Percentiles rank a stretch among this genome's conserved stretches.
These are phyloP conservation scores for Puccinia triticina DNA, from an alignment of 1,284 basidiomycete genomes.

Conservation along the genomic window DNA sequence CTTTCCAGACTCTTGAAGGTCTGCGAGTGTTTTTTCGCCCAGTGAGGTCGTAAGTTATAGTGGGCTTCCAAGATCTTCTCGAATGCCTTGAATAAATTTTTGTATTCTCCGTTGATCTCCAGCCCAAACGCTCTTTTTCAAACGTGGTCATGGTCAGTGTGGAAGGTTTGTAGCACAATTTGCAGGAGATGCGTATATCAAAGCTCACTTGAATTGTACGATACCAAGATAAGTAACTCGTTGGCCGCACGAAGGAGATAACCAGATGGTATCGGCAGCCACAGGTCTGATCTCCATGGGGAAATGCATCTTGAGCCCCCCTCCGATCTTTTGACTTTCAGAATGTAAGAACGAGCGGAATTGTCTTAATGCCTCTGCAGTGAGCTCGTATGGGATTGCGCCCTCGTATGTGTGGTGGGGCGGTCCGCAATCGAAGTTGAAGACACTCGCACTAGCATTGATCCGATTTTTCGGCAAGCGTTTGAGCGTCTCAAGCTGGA, in stretches of 20 bases:
- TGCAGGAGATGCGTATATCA: not conserved
- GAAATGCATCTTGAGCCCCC: constrained; percentile 79
- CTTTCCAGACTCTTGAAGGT: constrained; percentile 69
- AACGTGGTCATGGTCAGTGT: not conserved
- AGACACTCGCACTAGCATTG: constrained; percentile 20
- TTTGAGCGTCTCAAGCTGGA: constrained; percentile 15
- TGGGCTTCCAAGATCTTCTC: constrained; percentile 71
- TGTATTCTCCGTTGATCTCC: constrained; percentile 74
- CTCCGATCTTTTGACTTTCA: constrained; percentile 71
- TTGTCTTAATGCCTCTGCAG: constrained; percentile 70
- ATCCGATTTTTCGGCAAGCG: constrained; percentile 7
- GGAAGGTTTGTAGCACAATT: not conserved
- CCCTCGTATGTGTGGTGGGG: constrained; percentile 89
- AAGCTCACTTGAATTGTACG: constrained; percentile 82
- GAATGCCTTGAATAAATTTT: constrained; percentile 76
- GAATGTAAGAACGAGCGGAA: constrained; percentile 74
- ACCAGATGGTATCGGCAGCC: constrained; percentile 85
- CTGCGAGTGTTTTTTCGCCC: constrained; percentile 90
- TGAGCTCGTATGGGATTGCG: constrained; percentile 74
- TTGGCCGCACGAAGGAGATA: constrained; percentile 80
- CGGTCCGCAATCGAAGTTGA: constrained; percentile 61
- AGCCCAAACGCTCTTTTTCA: constrained; percentile 78
- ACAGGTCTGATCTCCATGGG: constrained; percentile 92
- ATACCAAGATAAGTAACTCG: constrained; percentile 93
- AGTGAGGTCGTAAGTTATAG: constrained; percentile 86